Percentiles rank a stretch among this genome's conserved stretches.
Evolutionary conservation across 345 rosid species (phyloP).

Genomic region (Populus alba): DNA sequence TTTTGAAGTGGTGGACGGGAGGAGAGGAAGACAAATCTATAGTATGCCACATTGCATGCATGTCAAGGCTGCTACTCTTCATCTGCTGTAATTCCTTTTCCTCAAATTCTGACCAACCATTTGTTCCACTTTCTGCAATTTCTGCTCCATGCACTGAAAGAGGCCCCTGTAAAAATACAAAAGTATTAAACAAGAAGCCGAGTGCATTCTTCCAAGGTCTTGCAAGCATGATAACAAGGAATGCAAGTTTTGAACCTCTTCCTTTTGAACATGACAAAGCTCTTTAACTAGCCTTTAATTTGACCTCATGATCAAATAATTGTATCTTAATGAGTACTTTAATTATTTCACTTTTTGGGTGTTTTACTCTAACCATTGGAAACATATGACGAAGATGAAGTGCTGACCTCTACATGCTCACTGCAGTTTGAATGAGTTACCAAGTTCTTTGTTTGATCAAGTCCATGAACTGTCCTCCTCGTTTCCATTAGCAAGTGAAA

Average conservation of each 20-base stretch:
- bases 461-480: slow-evolving; percentile 30
- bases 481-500: slow-evolving; percentile 19
- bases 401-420: slow-evolving; percentile 37
- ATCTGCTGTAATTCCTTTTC: slow-evolving; percentile 23
- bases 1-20: slow-evolving; percentile 9
- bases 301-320: slow-evolving; percentile 11
- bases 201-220: background rate
- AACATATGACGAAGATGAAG: slow-evolving; percentile 11
- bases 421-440: slow-evolving; percentile 25
- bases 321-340: background rate
- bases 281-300: slow-evolving; percentile 20
- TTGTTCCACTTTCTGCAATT: slow-evolving; percentile 19
- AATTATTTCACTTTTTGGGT: background rate
- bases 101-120: slow-evolving; percentile 31
- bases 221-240: slow-evolving; percentile 21
- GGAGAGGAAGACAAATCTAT: slow-evolving; percentile 17
- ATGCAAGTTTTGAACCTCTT: slow-evolving; percentile 32
- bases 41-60: slow-evolving; percentile 22
- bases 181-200: background rate
- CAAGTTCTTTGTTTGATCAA: slow-evolving; percentile 42
- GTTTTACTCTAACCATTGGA: background rate
- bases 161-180: slow-evolving; percentile 19
- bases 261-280: slow-evolving; percentile 26
- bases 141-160: slow-evolving; percentile 17
- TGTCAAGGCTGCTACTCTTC: slow-evolving; percentile 12